Conservation (phyloP, 495 filamentous ascomycete species). For the Penicillium nucicola region DNA sequence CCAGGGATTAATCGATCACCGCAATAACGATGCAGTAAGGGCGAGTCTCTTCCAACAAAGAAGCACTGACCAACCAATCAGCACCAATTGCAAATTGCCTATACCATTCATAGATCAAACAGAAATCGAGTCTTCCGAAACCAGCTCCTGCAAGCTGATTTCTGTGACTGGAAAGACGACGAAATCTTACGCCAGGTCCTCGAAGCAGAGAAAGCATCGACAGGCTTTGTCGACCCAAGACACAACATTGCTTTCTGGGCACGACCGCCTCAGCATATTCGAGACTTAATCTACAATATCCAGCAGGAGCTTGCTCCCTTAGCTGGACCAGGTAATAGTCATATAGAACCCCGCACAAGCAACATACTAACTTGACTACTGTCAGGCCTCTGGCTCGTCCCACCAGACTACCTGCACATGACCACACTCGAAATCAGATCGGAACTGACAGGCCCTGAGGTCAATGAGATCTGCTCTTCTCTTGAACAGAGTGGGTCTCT, state of each 20-base stretch:
- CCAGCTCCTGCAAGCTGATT: conserved; percentile 66
- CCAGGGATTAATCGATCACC: conserved; percentile 65
- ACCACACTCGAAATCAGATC: conserved; percentile 81
- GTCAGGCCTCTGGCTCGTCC: conserved; percentile 82
- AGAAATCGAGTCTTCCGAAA: conserved; percentile 68
- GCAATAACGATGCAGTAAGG: conserved; percentile 56
- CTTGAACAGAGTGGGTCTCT: conserved; percentile 46
- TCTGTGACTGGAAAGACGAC: conserved; percentile 70
- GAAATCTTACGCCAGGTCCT: conserved; percentile 65
- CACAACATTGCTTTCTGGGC: conserved; percentile 88
- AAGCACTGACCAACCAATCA: conserved; percentile 27
- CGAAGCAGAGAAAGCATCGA: conserved; percentile 32
- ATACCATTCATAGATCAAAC: conserved; percentile 66
- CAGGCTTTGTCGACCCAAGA: conserved; percentile 62
- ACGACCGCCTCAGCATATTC: conserved; percentile 68
- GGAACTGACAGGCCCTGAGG: conserved; percentile 59
- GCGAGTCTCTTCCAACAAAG: not conserved
- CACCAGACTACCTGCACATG: conserved; percentile 71
- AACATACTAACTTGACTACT: conserved; percentile 6
- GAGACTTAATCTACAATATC: conserved; percentile 60
- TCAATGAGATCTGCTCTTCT: conserved; percentile 53
- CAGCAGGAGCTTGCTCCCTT: conserved; percentile 61
- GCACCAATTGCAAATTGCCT: conserved; percentile 68
- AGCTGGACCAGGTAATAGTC: conserved; percentile 59
- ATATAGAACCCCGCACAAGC: not conserved